Conservation (phyloP, 441 rosid species). For the Syzygium malaccense region DNA sequence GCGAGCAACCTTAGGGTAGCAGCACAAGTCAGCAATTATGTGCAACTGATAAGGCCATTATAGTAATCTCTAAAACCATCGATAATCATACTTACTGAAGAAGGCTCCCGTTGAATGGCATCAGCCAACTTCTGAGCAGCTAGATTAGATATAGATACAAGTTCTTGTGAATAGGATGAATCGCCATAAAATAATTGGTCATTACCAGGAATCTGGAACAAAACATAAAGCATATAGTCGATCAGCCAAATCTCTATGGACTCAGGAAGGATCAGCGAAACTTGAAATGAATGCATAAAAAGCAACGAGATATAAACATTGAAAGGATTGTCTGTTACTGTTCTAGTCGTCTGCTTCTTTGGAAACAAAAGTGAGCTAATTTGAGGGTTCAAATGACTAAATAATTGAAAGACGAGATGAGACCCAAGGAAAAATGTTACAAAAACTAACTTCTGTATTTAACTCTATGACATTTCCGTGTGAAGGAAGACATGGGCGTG, state of each 20-base stretch:
- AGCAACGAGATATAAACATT: background rate
- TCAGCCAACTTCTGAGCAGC: slow-evolving; percentile 43
- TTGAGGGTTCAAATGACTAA: background rate
- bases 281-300: background rate
- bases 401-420: background rate
- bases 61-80: background rate
- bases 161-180: slow-evolving; percentile 49
- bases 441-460: background rate
- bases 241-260: background rate
- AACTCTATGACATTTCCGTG: background rate
- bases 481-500: background rate
- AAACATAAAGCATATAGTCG: background rate
- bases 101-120: slow-evolving; percentile 54
- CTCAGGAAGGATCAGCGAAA: background rate
- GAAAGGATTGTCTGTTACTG: background rate
- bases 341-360: background rate
- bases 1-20: slow-evolving; percentile 39
- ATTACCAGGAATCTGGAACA: slow-evolving; percentile 47
- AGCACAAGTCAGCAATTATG: slow-evolving; percentile 10
- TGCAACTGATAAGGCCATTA: background rate
- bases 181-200: slow-evolving; percentile 63
- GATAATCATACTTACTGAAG: slow-evolving; percentile 30
- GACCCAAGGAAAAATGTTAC: background rate
- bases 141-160: slow-evolving; percentile 27
- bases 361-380: background rate